A percentile compares a stretch with the other conserved stretches of the same genome.
These are phyloP conservation scores for Lentinula sp. DNA, from an alignment of 768 basidiomycete species.

Conservation along the genomic window DNA sequence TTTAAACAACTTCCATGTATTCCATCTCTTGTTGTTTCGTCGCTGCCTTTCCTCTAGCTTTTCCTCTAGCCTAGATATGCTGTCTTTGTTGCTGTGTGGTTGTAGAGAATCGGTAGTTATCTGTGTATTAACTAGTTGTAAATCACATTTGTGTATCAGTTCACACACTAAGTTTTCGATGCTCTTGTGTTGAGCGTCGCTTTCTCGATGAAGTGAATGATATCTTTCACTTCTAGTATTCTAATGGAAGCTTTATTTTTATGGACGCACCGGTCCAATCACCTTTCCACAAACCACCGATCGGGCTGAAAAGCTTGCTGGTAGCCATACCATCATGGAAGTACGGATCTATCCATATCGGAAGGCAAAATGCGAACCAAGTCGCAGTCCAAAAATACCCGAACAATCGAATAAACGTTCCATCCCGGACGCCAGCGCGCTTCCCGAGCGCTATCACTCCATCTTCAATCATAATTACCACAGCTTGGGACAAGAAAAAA, in stretches of 20 bases:
- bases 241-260: neutral
- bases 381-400: constrained; percentile 21
- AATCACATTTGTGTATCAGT: neutral
- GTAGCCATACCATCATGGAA: constrained; percentile 8
- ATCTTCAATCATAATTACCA: constrained; percentile 29
- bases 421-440: constrained; percentile 8
- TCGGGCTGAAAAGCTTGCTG: neutral
- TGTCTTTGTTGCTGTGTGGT: neutral
- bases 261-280: neutral
- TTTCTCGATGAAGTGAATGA: neutral
- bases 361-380: constrained; percentile 20
- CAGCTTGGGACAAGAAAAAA: constrained; percentile 25
- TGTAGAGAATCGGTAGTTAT: neutral
- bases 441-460: constrained; percentile 14
- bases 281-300: neutral
- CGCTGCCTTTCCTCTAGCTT: neutral
- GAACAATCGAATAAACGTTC: constrained; percentile 9
- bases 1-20: neutral
- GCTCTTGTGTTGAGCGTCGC: too few species aligned
- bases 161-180: too few species aligned
- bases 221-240: neutral
- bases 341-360: constrained; percentile 14
- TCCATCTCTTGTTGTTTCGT: neutral
- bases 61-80: neutral
- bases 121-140: too few species aligned